Evolutionary conservation across 2,329 filamentous ascomycete species (phyloP), one percentile per base, ranked within the genome.

Genomic region (Cytospora leucostoma): DNA sequence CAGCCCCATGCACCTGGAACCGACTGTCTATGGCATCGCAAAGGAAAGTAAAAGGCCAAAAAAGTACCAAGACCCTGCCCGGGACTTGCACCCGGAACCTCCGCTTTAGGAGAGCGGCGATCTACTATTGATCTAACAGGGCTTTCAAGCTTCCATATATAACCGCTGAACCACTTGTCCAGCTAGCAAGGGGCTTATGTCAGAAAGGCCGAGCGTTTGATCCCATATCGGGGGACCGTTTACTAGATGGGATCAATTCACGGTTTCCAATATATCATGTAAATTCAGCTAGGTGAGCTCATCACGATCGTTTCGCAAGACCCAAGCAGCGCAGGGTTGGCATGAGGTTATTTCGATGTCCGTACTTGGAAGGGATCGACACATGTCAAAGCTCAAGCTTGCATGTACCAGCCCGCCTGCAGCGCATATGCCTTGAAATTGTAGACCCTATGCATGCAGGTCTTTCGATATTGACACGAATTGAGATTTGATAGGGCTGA

Each of bases 31-130:
- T 19, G 13, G 7, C 38, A n/a, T 7, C 12, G 17, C 33, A 49
- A 56, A 21, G 56, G 61, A 34, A 52, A 33, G 4, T 8, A 54
- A 27, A 67, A 38, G 6, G 15, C 21, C n/a, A 57, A 56, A 50
- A 33, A 58, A 56, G 53, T 50, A 59, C 10, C 11, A 34, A 58
- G 54, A 60, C 64, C 64, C 50, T 55, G 56, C 50, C 44, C 59
- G 58, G 61, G 59, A 67, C 66, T 67, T 65, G 66, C 63, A 67
- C 66, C 64, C 53, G 59, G 55, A 67, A 63, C 65, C 66, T 65
- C 64, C 53, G 58, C 56, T 49, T 64, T 64, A 66, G 66, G 66
- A 64, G 62, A 55, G 56, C 57, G 53, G 63, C 52, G 61, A 57
- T 63, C 59, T 67, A 53, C 66, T 63, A 67, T 67, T 67, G 60